Percentiles rank a stretch among this genome's conserved stretches.
Evolutionary conservation across 2,329 filamentous ascomycete genomes (phyloP).

Genomic region (Xenoacremonium recifei): DNA sequence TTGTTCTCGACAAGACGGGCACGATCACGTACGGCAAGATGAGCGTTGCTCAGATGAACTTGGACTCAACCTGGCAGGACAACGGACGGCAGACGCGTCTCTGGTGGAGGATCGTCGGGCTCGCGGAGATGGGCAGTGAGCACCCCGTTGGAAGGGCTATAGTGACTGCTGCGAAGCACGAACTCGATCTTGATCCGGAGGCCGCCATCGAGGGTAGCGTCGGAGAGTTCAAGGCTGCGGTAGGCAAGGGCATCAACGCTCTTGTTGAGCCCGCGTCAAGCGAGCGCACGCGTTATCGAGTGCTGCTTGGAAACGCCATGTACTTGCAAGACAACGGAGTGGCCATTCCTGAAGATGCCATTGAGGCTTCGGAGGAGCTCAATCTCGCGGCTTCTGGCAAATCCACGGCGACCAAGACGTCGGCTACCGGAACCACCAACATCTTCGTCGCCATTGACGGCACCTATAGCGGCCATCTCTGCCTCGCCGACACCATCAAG

Average conservation of each 20-base stretch:
- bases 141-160: slow-evolving; percentile 95
- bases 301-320: slow-evolving; percentile 79
- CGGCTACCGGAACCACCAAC: slow-evolving; percentile 72
- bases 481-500: slow-evolving; percentile 88
- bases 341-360: slow-evolving; percentile 59
- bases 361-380: slow-evolving; percentile 61
- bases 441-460: slow-evolving; percentile 90
- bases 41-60: slow-evolving; percentile 74
- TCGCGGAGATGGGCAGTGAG: slow-evolving; percentile 95
- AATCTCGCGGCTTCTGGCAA: no score
- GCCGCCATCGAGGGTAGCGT: slow-evolving; percentile 78
- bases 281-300: slow-evolving; percentile 68
- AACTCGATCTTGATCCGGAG: slow-evolving; percentile 71
- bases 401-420: slow-evolving; percentile 30
- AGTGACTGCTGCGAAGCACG: slow-evolving; percentile 68
- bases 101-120: slow-evolving; percentile 95
- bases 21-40: slow-evolving; percentile 94
- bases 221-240: slow-evolving; percentile 77
- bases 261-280: slow-evolving; percentile 72
- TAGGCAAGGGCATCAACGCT: slow-evolving; percentile 84
- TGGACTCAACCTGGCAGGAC: slow-evolving; percentile 67
- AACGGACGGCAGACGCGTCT: slow-evolving; percentile 67
- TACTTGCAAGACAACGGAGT: slow-evolving; percentile 74
- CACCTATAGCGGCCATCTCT: slow-evolving; percentile 76
- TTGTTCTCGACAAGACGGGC: slow-evolving; percentile 94